These are phyloP conservation scores for Wallacemonas sp. DNA, from an alignment of 208 protist species.

Conservation along the genomic window DNA sequence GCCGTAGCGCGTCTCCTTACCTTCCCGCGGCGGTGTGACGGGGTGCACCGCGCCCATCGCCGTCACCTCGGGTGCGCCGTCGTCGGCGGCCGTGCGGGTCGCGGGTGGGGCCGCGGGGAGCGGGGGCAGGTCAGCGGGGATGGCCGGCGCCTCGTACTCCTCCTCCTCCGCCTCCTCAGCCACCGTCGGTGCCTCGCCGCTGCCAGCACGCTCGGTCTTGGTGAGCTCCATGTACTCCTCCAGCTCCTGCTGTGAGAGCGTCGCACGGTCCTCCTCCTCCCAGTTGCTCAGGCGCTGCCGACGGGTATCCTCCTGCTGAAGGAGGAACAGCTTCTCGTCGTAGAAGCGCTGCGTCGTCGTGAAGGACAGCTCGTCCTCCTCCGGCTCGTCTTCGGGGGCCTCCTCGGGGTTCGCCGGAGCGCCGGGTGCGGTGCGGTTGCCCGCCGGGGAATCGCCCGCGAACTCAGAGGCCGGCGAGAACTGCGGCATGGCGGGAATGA, in stretches of 20 bases:
- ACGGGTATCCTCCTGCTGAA: conserved; percentile 51
- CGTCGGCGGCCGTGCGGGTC: neutral
- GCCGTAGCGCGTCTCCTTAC: conserved; percentile 12
- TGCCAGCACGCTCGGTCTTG: conserved; percentile 3
- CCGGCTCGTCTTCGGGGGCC: conserved; percentile 18
- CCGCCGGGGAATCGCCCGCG: neutral
- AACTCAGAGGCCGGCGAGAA: conserved; percentile 3
- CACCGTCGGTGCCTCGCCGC: conserved; percentile 2
- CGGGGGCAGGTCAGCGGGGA: conserved; percentile 11
- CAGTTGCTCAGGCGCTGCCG: conserved; percentile 67
- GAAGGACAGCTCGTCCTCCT: conserved; percentile 51
- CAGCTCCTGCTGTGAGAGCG: conserved; percentile 33
- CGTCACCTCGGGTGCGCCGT: neutral
- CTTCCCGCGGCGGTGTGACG: neutral
- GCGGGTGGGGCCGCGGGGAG: conserved; percentile 1
- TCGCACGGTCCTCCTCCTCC: conserved; percentile 69
- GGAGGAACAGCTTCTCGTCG: conserved; percentile 56
- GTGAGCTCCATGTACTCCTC: conserved; percentile 13
- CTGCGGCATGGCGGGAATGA: conserved; percentile 2
- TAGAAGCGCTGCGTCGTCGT: conserved; percentile 76
- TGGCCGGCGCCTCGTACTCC: conserved; percentile 11
- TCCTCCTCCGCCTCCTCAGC: conserved; percentile 9
- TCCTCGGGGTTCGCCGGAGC: neutral
- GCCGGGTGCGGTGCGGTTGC: neutral
- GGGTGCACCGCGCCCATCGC: neutral